These are phyloP conservation scores for Testicularia cyperi DNA, from an alignment of 1,284 basidiomycete species.

Conservation along the genomic window DNA sequence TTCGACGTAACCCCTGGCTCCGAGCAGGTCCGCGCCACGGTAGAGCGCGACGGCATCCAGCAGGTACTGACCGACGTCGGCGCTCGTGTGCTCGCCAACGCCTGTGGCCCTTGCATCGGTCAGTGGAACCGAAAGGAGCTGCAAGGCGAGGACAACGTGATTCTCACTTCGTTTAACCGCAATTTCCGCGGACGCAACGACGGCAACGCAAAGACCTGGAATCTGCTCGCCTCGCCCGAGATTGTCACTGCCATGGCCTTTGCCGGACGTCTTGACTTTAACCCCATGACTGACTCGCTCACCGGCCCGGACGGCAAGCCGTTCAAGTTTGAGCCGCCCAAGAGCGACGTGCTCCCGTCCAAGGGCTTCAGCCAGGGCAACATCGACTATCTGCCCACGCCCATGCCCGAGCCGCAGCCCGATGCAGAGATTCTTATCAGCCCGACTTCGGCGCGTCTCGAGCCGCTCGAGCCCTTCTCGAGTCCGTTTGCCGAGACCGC, in stretches of 20 bases:
- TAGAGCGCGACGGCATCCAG: slow-evolving; percentile 89
- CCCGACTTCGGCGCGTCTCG: slow-evolving; percentile 67
- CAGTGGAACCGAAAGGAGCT: slow-evolving; percentile 96
- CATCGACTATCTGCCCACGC: slow-evolving; percentile 74
- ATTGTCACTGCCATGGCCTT: slow-evolving; percentile 92
- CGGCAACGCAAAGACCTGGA: slow-evolving; percentile 93
- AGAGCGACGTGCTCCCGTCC: slow-evolving; percentile 79
- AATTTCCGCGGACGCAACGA: slow-evolving; percentile 98
- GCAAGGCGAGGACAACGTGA: slow-evolving; percentile 90
- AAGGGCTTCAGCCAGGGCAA: slow-evolving; percentile 81
- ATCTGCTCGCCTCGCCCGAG: slow-evolving; percentile 96
- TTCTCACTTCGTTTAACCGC: slow-evolving; percentile 95
- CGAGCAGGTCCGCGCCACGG: slow-evolving; percentile 95
- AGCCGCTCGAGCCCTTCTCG: slow-evolving; percentile 81
- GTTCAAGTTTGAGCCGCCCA: slow-evolving; percentile 85
- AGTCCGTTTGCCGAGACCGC: slow-evolving; percentile 69
- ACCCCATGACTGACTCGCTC: slow-evolving; percentile 83
- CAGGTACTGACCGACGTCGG: slow-evolving; percentile 79
- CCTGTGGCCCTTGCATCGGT: slow-evolving; percentile 97
- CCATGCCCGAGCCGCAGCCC: slow-evolving; percentile 70
- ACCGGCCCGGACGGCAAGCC: slow-evolving; percentile 70
- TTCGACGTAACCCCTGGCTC: slow-evolving; percentile 97
- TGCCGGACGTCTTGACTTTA: slow-evolving; percentile 90
- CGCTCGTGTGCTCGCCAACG: slow-evolving; percentile 90
- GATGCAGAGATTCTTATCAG: slow-evolving; percentile 74